Percentiles rank a stretch among this genome's conserved stretches.
These are phyloP conservation scores for Medicago arabica DNA, from an alignment of 306 rosid genomes.

Conservation along the genomic window DNA sequence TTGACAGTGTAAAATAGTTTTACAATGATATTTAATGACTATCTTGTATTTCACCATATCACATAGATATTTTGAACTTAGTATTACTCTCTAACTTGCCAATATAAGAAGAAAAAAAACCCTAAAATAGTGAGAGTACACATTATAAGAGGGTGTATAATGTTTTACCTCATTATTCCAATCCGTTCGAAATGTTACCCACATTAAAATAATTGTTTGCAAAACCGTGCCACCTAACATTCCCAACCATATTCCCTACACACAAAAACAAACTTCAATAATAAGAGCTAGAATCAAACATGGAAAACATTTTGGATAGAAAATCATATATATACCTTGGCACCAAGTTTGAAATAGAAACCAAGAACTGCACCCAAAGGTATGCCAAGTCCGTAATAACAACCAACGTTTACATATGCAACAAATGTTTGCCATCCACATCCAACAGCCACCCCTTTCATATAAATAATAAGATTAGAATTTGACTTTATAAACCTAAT, in stretches of 20 bases:
- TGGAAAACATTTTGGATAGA: background rate
- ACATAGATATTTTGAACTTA: too few relatives aligned
- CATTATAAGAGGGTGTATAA: background rate
- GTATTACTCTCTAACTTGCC: too few relatives aligned
- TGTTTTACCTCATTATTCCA: slow-evolving; percentile 70
- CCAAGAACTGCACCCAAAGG: slow-evolving; percentile 79
- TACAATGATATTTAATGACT: too few relatives aligned
- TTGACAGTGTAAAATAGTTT: too few relatives aligned
- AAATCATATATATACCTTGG: slow-evolving; percentile 55
- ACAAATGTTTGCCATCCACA: slow-evolving; percentile 96
- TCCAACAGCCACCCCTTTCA: slow-evolving; percentile 92
- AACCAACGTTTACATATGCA: slow-evolving; percentile 79
- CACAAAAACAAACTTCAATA: background rate
- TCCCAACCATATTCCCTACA: slow-evolving; percentile 85
- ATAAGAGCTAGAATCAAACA: background rate
- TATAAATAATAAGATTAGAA: background rate
- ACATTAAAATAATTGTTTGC: slow-evolving; percentile 68
- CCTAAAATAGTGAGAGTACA: background rate
- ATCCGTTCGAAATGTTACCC: slow-evolving; percentile 70
- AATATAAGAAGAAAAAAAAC: too few relatives aligned
- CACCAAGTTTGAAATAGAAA: slow-evolving; percentile 71
- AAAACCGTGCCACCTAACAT: slow-evolving; percentile 67
- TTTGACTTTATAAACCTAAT: too few relatives aligned
- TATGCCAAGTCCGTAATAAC: slow-evolving; percentile 72
- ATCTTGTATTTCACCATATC: too few relatives aligned